A percentile compares a stretch with the other conserved stretches of the same genome.
Evolutionary conservation across 2,329 filamentous ascomycete species (phyloP).

Genomic region (Cytospora schulzeri): DNA sequence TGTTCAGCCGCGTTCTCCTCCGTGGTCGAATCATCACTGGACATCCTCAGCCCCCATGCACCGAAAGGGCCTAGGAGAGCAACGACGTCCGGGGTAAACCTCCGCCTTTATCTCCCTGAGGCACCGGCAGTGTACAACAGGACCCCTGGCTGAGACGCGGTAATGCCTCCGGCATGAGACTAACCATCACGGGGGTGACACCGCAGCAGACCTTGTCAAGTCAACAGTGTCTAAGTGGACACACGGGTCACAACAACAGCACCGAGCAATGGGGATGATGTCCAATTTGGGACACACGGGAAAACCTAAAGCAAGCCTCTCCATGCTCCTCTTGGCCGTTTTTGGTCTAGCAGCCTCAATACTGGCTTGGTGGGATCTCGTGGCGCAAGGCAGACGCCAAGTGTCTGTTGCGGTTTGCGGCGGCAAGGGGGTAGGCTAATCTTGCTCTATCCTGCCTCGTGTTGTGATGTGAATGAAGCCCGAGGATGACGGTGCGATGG

Average conservation of each 20-base stretch:
- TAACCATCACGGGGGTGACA: background rate
- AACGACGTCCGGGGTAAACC: background rate
- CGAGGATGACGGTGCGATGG: background rate
- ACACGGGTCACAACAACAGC: background rate
- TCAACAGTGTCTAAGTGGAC: background rate
- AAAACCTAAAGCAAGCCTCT: conserved; percentile 8
- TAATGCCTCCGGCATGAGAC: background rate
- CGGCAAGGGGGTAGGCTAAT: background rate
- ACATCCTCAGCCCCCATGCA: conserved; percentile 3
- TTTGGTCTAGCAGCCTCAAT: background rate
- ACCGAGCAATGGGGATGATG: background rate
- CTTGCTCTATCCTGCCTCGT: background rate
- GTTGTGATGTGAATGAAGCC: background rate
- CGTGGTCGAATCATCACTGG: conserved; percentile 12
- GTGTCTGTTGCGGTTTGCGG: background rate
- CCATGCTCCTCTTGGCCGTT: background rate
- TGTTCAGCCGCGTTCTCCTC: conserved; percentile 16
- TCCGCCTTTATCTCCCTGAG: background rate
- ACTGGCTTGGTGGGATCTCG: background rate
- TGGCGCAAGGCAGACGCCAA: background rate
- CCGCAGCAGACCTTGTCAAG: background rate
- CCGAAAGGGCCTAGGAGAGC: background rate
- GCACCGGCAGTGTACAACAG: background rate
- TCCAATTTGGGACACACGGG: background rate
- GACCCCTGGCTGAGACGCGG: background rate